Conservation (phyloP, 2,329 filamentous ascomycete species). For the Colletotrichum sidae region DNA sequence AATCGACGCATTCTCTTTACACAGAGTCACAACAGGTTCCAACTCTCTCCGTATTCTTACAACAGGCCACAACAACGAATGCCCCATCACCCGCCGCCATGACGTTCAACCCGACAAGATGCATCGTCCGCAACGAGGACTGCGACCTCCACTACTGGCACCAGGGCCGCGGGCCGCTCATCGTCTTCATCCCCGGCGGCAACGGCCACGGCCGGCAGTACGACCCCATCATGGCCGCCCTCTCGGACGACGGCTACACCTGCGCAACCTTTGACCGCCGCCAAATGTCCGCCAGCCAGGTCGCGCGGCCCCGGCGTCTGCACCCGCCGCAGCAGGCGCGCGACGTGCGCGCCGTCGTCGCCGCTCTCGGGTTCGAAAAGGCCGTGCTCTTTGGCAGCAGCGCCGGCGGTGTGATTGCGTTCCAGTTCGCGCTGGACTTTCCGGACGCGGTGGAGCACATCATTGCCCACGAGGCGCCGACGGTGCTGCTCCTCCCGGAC, state of each 20-base stretch:
- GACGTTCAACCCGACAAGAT: constrained; percentile 38
- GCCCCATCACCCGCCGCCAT: constrained; percentile 18
- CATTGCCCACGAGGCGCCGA: constrained; percentile 47
- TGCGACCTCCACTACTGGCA: constrained; percentile 48
- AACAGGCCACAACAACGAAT: not conserved
- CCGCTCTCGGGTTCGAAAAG: constrained; percentile 42
- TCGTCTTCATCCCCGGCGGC: constrained; percentile 48
- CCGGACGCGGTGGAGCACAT: constrained; percentile 44
- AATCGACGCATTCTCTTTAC: no score
- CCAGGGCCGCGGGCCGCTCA: constrained; percentile 45
- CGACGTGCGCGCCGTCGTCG: constrained; percentile 45
- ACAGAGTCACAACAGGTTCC: no score
- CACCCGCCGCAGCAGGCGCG: constrained; percentile 46
- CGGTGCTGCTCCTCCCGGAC: constrained; percentile 42
- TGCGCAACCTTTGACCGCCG: constrained; percentile 48
- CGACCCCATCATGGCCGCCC: constrained; percentile 43
- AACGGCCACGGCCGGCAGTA: constrained; percentile 49
- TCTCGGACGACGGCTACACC: constrained; percentile 42
- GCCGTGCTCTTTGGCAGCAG: constrained; percentile 46
- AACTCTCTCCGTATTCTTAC: no score
- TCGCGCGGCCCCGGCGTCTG: constrained; percentile 40
- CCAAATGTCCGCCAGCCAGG: constrained; percentile 47
- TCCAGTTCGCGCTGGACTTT: constrained; percentile 47
- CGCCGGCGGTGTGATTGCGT: constrained; percentile 43
- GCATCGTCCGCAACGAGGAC: constrained; percentile 44